Conservation (phyloP, 2,329 filamentous ascomycete genomes). For the Amylocarpus encephaloides region DNA sequence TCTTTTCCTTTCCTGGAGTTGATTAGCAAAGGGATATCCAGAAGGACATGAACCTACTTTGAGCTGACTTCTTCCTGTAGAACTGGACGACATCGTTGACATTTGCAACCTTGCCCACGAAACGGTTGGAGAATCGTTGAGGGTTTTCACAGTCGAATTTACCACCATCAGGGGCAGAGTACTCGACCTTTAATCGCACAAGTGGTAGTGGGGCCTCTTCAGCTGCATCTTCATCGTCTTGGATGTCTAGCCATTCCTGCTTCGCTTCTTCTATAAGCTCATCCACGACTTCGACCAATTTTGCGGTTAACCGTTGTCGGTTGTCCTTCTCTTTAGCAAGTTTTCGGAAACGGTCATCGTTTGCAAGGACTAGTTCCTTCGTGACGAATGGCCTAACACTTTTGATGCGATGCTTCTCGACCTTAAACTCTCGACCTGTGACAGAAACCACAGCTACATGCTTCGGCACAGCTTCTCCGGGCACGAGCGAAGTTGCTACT, state of each 20-base stretch:
- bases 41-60: constrained; percentile 37
- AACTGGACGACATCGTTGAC: constrained; percentile 91
- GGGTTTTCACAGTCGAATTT: constrained; percentile 90
- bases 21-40: constrained; percentile 11
- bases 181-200: constrained; percentile 86
- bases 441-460: constrained; percentile 82
- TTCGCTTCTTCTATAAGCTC: constrained; percentile 83
- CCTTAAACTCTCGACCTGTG: constrained; percentile 73
- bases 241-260: constrained; percentile 71
- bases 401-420: constrained; percentile 77
- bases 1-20: constrained; percentile 37
- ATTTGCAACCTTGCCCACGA: constrained; percentile 86
- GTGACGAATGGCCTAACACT: constrained; percentile 88
- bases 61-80: constrained; percentile 73
- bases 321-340: constrained; percentile 80
- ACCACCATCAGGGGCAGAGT: constrained; percentile 75
- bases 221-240: constrained; percentile 56
- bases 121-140: constrained; percentile 90
- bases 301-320: constrained; percentile 68
- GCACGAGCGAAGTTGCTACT: constrained; percentile 84
- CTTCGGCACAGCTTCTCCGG: constrained; percentile 85
- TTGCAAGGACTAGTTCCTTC: constrained; percentile 69
- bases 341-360: constrained; percentile 69
- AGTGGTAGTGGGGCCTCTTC: constrained; percentile 70
- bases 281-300: constrained; percentile 72